Base-by-base conservation (phyloP, 352 stramenopile species). In the Phytophthora meadii region DNA sequence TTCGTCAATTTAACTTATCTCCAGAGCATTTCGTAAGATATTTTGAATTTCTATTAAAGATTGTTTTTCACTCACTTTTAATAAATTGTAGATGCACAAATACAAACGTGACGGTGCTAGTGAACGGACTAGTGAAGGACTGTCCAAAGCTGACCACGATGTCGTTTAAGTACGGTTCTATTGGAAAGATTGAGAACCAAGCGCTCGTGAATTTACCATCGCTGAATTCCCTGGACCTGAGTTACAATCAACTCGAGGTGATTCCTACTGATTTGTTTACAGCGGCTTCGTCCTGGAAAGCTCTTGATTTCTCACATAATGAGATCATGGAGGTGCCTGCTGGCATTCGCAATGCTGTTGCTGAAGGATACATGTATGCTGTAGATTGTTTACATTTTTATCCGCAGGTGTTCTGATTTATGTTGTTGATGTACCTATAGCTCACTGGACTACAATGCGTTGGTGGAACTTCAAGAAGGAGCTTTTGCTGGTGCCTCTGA, bases 391-490 rank as follows among this genome's bases (percentile, higher is more conserved):
- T 39, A 39, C 15, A 10, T 11, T 19, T 36, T 37, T 36, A 14
- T 10, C 30, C 12, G 30, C 9, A 36, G 30, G 9, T 40, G 8
- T 30, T 36, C n/a, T 72, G 19, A 59, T 19, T 32, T 65, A 37
- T 48, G 14, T 58, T 19, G 24, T 52, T 27, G 1, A 11, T 57
- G 42, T 8, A 36, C 9, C 15, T 57, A 15, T 58, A 92, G 81
- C 40, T 92, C 82, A 0, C 88, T 92, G 30, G 68, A 89, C 62
- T 75, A 76, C 15, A 89, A 92, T 28, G 52, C 77, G 28, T 73
- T 86, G 27, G 76, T 88, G n/a, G 81, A 89, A 55, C 75, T 91
- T 48, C 61, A 83, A 4, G 47, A 61, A 5, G 60, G 73, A 1
- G 66, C 71, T 6, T 88, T 92, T 30, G 75, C 77, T 24, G 71